Evolutionary conservation across 2,329 filamentous ascomycete genomes (phyloP).

Genomic region (Diplodia seriata): DNA sequence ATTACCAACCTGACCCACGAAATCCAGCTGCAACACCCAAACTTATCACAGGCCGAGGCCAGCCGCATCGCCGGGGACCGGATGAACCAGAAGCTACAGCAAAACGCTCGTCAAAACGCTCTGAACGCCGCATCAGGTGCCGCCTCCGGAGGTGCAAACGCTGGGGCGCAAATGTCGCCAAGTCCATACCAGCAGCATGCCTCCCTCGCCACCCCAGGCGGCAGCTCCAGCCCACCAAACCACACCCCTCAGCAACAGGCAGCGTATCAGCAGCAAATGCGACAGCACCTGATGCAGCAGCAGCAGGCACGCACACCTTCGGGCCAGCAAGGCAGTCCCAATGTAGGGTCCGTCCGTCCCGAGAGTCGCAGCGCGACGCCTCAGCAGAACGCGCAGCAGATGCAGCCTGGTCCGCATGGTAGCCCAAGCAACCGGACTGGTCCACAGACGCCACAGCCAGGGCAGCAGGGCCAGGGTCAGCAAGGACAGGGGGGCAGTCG

Average conservation of each 20-base stretch:
- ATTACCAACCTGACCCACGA: slow-evolving; percentile 31
- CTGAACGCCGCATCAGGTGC: slow-evolving; percentile 44
- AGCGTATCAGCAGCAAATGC: slow-evolving; percentile 46
- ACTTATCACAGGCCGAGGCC: slow-evolving; percentile 18
- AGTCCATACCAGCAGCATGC: slow-evolving; percentile 32
- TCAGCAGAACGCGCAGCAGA: slow-evolving; percentile 35
- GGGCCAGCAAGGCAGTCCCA: slow-evolving; percentile 38
- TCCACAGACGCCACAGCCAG: not conserved
- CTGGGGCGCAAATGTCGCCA: slow-evolving; percentile 16
- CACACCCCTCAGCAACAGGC: slow-evolving; percentile 18
- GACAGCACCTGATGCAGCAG: slow-evolving; percentile 47
- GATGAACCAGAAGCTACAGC: slow-evolving; percentile 25
- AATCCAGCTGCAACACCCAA: slow-evolving; percentile 27
- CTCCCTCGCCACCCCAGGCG: slow-evolving; percentile 22
- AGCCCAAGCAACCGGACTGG: slow-evolving; percentile 6
- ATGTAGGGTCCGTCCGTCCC: slow-evolving; percentile 34
- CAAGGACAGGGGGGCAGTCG: slow-evolving; percentile 1
- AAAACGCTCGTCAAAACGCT: slow-evolving; percentile 35
- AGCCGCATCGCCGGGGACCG: slow-evolving; percentile 28
- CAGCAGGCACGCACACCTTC: slow-evolving; percentile 40
- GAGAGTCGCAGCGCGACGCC: slow-evolving; percentile 49
- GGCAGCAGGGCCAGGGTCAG: slow-evolving; percentile 17
- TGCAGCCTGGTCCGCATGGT: slow-evolving; percentile 19
- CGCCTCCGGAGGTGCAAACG: slow-evolving; percentile 11
- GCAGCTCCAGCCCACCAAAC: slow-evolving; percentile 29